Percentiles rank a stretch among this genome's conserved stretches.
Evolutionary conservation across 1,284 basidiomycete genomes (phyloP).

Genomic region (Chalciporus piperatoides): DNA sequence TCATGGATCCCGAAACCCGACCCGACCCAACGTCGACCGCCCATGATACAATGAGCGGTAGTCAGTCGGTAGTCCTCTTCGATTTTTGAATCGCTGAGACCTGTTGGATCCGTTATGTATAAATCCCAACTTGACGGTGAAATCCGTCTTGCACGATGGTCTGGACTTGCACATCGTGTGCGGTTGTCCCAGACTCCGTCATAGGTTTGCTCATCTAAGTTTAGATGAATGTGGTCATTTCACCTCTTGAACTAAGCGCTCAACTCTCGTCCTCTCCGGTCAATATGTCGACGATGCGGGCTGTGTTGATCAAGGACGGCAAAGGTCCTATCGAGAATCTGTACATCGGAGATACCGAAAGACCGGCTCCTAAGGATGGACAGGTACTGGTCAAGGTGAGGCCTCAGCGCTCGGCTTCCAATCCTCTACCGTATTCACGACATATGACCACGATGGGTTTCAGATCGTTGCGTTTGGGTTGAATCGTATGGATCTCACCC

Average conservation of each 20-base stretch:
- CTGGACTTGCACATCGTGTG: not conserved
- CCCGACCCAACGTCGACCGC: too few relatives aligned
- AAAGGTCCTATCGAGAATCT: constrained; percentile 77
- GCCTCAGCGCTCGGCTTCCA: constrained; percentile 6
- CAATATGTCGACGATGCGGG: constrained; percentile 59
- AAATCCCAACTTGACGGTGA: too few relatives aligned
- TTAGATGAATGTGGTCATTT: not conserved
- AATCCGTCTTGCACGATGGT: not conserved
- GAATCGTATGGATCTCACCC: constrained; percentile 85
- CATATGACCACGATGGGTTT: not conserved
- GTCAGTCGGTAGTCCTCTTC: not conserved
- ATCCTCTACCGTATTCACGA: not conserved
- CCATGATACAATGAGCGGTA: too few relatives aligned
- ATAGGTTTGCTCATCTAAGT: not conserved
- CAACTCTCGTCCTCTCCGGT: not conserved
- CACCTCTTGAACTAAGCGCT: not conserved
- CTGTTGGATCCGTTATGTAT: too few relatives aligned
- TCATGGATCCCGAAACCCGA: too few relatives aligned
- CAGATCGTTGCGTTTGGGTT: constrained; percentile 80
- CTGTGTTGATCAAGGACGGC: constrained; percentile 77
- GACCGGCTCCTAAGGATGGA: constrained; percentile 51
- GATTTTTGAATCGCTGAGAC: not conserved
- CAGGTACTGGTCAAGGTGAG: constrained; percentile 77
- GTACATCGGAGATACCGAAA: constrained; percentile 72
- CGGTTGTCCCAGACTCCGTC: not conserved